A percentile compares a stretch with the other conserved stretches of the same genome.
Evolutionary conservation across 2,329 filamentous ascomycete genomes (phyloP).

Genomic region (Fusarium algeriense): DNA sequence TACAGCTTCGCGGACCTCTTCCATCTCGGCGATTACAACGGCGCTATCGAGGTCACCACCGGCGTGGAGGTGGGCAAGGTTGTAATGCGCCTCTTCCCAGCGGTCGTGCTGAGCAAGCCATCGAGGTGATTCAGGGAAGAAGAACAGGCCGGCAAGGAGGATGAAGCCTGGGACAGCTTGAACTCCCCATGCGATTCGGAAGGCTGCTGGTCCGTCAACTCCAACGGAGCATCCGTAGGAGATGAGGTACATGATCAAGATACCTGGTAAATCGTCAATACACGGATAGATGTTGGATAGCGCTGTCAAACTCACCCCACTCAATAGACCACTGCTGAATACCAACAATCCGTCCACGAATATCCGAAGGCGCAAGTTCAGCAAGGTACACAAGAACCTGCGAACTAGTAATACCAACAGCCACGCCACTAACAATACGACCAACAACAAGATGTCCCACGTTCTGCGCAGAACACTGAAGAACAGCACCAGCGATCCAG

Average conservation of each 20-base stretch:
- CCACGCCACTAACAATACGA: conserved; percentile 72
- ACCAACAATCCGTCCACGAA: conserved; percentile 75
- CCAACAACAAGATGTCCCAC: conserved; percentile 66
- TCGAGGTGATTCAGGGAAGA: conserved; percentile 72
- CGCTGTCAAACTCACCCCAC: conserved; percentile 52
- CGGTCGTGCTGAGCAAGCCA: conserved; percentile 74
- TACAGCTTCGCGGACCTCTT: conserved; percentile 62
- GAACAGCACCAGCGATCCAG: conserved; percentile 69
- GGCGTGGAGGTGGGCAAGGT: conserved; percentile 69
- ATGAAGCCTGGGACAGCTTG: conserved; percentile 72
- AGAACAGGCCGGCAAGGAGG: conserved; percentile 68
- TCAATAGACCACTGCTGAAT: conserved; percentile 82
- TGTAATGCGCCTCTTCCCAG: conserved; percentile 66
- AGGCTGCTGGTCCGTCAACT: conserved; percentile 67
- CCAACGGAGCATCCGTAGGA: conserved; percentile 70
- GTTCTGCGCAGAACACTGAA: conserved; percentile 70
- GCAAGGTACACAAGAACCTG: conserved; percentile 77
- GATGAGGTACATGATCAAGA: conserved; percentile 78
- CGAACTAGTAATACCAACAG: conserved; percentile 75
- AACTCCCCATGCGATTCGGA: conserved; percentile 73
- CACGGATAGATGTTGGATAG: rapidly evolving
- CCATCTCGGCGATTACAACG: conserved; percentile 67
- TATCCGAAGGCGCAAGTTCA: conserved; percentile 70
- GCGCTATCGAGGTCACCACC: conserved; percentile 66
- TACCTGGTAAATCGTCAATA: conserved; percentile 58